Base-by-base conservation (phyloP, 768 basidiomycete species). In the Leccinum pellstonianum region DNA sequence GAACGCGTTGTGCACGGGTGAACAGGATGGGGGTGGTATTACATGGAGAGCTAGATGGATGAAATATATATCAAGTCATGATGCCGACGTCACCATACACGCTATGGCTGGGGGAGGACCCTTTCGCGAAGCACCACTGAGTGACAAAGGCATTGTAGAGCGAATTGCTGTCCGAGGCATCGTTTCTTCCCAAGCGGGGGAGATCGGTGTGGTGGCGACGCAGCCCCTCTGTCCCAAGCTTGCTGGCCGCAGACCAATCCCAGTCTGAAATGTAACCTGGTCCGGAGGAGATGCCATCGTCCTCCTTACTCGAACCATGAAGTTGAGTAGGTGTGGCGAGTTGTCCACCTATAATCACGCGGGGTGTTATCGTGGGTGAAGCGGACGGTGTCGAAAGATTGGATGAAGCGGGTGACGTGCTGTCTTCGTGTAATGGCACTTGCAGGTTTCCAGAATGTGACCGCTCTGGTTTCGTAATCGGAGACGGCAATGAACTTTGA, bases 71-170 rank as follows among this genome's bases (percentile, higher is more conserved):
- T 69, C 31, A 73, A 6, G 63, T 60, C 59, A 72, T 56, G 47
- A 73, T 63, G 11, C 54, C 66, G 4, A 55, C 58, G 5, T 57
- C 59, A 10, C 54, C 53, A 54, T 66, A 69, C 2, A n/a, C 17
- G 25, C 53, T 23, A 46, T 61, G 59, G 8, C 50, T 60, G 57
- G 56, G 77, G 55, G 65, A 76, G 68, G 70, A 70, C 55, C 50
- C 78, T 63, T 81, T 79, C 8, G 85, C 85, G 70, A 88, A 88
- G 70, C 87, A 88, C 87, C 87, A 88, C 68, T 86, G 82, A 56
- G 76, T 66, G 53, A 88, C 81, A 60, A 88, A 83, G 23, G 85
- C 84, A 56, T 86, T 80, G 65, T 87, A 87, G 15, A 74, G 72
- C 29, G 75, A 68, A 47, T 76, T 73, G 77, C 57, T 64, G 46